Conservation (phyloP, 2,329 filamentous ascomycete genomes). For the Leptographium galeiforme region DNA sequence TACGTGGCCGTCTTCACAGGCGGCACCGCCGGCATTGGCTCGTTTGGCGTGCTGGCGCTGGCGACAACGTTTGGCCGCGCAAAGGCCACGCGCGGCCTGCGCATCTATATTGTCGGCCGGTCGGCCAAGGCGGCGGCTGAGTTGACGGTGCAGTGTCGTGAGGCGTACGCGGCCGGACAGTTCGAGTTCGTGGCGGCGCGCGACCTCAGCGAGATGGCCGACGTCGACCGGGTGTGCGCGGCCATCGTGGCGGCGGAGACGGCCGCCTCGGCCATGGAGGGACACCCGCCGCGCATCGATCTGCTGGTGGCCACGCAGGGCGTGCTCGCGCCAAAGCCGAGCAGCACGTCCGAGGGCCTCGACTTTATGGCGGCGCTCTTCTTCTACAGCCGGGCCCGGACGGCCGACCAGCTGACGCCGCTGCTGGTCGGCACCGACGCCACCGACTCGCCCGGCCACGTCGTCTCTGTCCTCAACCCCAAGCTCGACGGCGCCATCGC, state of each 20-base stretch:
- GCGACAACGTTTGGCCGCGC: constrained; percentile 6
- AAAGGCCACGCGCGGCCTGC: constrained; percentile 12
- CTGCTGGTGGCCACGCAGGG: constrained; percentile 19
- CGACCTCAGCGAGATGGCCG: constrained; percentile 19
- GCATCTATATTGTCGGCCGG: constrained; percentile 19
- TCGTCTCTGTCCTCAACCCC: constrained; percentile 19
- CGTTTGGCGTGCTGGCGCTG: constrained; percentile 7
- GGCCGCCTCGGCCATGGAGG: constrained; percentile 3
- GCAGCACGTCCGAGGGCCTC: constrained; percentile 19
- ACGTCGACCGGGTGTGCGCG: constrained; percentile 19
- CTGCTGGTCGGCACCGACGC: constrained; percentile 11
- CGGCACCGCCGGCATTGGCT: constrained; percentile 13
- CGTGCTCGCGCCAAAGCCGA: background rate
- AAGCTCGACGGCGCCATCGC: constrained; percentile 1
- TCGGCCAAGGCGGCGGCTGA: constrained; percentile 8
- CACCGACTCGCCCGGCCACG: constrained; percentile 4
- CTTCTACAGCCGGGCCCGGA: constrained; percentile 19
- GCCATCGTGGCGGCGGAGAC: constrained; percentile 17
- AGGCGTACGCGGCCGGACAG: constrained; percentile 16
- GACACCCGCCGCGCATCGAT: constrained; percentile 16
- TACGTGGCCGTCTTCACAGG: constrained; percentile 12
- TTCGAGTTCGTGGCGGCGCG: constrained; percentile 20
- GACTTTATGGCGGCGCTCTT: constrained; percentile 16
- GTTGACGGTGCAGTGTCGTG: constrained; percentile 16
- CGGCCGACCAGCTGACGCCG: constrained; percentile 19